Conservation (phyloP, 2,329 filamentous ascomycete genomes). For the Curvularia lunata region DNA sequence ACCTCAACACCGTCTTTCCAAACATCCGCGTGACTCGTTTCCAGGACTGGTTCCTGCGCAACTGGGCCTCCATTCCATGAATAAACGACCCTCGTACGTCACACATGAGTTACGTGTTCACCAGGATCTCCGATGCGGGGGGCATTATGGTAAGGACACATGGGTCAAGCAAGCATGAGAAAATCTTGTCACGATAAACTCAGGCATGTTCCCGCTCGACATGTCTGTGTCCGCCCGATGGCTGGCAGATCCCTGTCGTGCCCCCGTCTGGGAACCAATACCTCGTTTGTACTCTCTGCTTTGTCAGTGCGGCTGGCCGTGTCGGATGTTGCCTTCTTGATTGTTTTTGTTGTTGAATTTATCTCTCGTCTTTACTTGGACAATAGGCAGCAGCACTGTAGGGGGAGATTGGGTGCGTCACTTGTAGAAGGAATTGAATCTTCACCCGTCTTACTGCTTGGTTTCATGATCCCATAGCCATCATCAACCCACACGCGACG, state of each 20-base stretch:
- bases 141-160: neutral
- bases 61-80: slow-evolving; percentile 46
- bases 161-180: slow-evolving; percentile 1
- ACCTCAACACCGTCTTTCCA: slow-evolving; percentile 61
- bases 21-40: slow-evolving; percentile 48
- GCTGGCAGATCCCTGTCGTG: neutral
- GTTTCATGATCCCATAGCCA: neutral
- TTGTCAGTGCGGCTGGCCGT: neutral
- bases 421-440: neutral
- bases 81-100: neutral
- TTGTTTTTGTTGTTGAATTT: neutral
- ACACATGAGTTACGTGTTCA: slow-evolving; percentile 2
- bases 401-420: neutral
- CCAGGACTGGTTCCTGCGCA: slow-evolving; percentile 48
- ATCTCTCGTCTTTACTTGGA: neutral
- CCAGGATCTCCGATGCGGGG: slow-evolving; percentile 1
- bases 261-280: neutral
- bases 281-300: neutral
- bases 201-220: neutral
- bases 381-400: neutral
- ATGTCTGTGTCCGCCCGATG: neutral
- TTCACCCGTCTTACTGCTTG: neutral
- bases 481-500: slow-evolving; percentile 19
- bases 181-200: neutral
- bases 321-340: neutral